phyloP scores from a whole-genome alignment of 306 rosid genomes.

The Rosa rugosa region DNA sequence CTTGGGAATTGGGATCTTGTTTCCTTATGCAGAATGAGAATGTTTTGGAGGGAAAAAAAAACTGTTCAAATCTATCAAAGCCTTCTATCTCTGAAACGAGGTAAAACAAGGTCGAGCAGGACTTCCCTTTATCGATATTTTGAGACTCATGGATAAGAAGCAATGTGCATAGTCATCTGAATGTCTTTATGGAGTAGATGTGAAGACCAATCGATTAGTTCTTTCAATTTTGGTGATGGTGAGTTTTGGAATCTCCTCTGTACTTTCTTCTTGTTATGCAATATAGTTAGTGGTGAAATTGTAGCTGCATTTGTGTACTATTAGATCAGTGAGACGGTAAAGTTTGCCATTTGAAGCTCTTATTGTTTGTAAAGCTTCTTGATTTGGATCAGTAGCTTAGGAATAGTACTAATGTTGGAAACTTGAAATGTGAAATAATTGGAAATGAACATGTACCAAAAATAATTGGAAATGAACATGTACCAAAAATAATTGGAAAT shows the following conservation, averaged over 20 bases:
- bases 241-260: not conserved
- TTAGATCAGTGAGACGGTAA: not conserved
- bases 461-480: too few relatives aligned
- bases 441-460: too few relatives aligned
- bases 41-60: too few relatives aligned
- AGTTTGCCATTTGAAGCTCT: constrained; percentile 11
- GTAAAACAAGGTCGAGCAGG: not conserved
- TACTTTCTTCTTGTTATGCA: constrained; percentile 16
- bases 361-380: constrained; percentile 9
- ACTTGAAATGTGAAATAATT: not conserved
- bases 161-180: not conserved
- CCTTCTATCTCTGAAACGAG: not conserved
- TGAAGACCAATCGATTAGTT: constrained; percentile 44
- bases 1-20: not conserved
- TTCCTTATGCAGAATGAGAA: not conserved
- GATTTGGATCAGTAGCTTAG: not conserved
- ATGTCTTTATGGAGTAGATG: constrained; percentile 35
- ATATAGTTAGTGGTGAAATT: not conserved
- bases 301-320: constrained; percentile 4
- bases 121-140: not conserved
- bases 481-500: not conserved
- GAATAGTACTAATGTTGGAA: constrained; percentile 15
- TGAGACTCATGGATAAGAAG: not conserved
- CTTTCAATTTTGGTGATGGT: not conserved
- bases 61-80: too few relatives aligned